Base-by-base conservation (phyloP, 805 yeast genomes). In the Ogataea kodamae region DNA sequence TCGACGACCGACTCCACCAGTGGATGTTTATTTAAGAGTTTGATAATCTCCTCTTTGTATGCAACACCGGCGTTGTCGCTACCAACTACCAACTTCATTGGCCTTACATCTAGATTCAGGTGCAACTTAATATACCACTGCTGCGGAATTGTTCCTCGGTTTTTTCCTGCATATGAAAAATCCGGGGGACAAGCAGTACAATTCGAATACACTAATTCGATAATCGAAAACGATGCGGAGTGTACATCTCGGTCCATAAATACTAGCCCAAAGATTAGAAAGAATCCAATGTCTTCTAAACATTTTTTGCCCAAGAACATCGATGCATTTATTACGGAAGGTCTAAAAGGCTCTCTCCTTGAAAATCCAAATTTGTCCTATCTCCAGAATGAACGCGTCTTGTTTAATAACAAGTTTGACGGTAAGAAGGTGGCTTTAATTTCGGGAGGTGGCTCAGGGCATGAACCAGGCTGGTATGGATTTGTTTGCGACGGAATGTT, bases 41-140 rank as follows among this genome's bases (percentile, higher is more conserved):
- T 45, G 33, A 59, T 52, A 36, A 67, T 52, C 22, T 53, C 55
- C 31, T 62, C 61, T 40, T 67, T 67, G 50, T 67, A 67, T 31
- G 60, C 68, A 30, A 48, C 62, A 10, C 72, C 73, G 7, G 73
- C 73, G 31, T 62, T 62, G 48, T 67, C 73, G 42, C 66, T 46
- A 4, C 71, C 73, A 25, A 67, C 48, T 5, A 65, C 56, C 9
- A 18, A 18, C 21, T 18, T 18, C 21, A 18, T 18, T 7, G 21
- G 21, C 21, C 21, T 9, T 9, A 18, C 21, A 18, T 18, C 9
- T 18, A 7, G 9, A 18, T 7, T n/a, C n/a, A n/a, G n/a, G n/a
- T n/a, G n/a, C n/a, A n/a, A n/a, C n/a, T n/a, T n/a, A n/a, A n/a
- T n/a, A n/a, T n/a, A n/a, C n/a, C n/a, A n/a, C n/a, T 7, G 21